Evolutionary conservation across 495 filamentous ascomycete genomes (phyloP).

Genomic region (Neurospora sp.): DNA sequence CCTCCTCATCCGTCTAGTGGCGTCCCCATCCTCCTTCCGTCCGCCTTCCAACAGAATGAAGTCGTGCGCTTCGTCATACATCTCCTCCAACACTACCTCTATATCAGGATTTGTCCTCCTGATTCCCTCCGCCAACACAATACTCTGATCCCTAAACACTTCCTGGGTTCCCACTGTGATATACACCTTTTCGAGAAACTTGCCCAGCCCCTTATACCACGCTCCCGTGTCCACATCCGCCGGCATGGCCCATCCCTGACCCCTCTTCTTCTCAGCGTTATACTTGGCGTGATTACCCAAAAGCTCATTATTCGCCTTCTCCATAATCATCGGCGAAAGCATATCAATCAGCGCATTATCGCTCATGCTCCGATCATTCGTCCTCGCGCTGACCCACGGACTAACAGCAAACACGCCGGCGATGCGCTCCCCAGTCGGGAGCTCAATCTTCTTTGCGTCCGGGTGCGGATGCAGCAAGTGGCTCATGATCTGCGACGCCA

Average conservation of each 20-base stretch:
- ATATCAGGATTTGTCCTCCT: slow-evolving; percentile 2
- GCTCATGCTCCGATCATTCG: slow-evolving; percentile 1
- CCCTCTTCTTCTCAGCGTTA: slow-evolving; percentile 2
- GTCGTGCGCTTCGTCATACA: slow-evolving; percentile 14
- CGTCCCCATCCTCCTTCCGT: slow-evolving; percentile 7
- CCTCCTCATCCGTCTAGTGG: slow-evolving; percentile 13
- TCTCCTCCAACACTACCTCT: slow-evolving; percentile 9
- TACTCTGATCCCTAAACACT: slow-evolving; percentile 12
- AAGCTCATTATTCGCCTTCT: background rate
- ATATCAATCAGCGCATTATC: slow-evolving; percentile 22
- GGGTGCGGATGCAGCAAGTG: slow-evolving; percentile 23
- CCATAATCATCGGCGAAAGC: slow-evolving; percentile 8
- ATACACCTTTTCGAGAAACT: slow-evolving; percentile 9
- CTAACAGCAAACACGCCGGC: slow-evolving; percentile 21
- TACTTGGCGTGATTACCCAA: background rate
- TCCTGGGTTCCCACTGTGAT: slow-evolving; percentile 18
- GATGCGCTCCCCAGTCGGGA: slow-evolving; percentile 6
- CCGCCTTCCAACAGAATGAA: slow-evolving; percentile 17
- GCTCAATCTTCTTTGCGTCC: background rate
- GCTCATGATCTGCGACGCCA: slow-evolving; percentile 17
- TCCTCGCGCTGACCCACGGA: slow-evolving; percentile 14
- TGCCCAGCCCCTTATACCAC: slow-evolving; percentile 17
- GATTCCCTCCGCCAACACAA: slow-evolving; percentile 9
- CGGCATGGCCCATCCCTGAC: slow-evolving; percentile 17
- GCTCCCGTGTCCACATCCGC: slow-evolving; percentile 12